Evolutionary conservation across 306 rosid genomes (phyloP).

Genomic region (Cucurbita argyrosperma): DNA sequence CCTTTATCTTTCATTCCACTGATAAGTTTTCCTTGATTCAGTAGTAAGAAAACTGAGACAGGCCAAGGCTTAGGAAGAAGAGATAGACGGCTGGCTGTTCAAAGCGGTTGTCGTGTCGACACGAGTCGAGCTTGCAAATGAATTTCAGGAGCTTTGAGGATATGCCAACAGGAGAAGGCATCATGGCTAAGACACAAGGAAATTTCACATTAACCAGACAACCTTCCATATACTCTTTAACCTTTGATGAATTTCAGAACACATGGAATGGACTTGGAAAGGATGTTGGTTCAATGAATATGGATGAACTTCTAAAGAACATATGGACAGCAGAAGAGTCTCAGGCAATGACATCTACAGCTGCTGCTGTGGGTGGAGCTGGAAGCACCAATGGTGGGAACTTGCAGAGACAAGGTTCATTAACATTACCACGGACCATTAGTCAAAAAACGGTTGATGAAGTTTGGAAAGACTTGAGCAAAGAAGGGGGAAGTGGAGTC

Average conservation of each 20-base stretch:
- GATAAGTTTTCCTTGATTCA: not conserved
- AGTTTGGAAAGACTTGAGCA: constrained; percentile 68
- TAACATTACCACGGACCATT: constrained; percentile 74
- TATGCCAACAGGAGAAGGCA: constrained; percentile 24
- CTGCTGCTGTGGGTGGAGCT: constrained; percentile 14
- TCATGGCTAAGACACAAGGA: constrained; percentile 23
- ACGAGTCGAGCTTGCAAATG: constrained; percentile 41
- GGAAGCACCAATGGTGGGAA: constrained; percentile 20
- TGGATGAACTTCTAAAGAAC: constrained; percentile 89
- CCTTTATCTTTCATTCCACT: not conserved
- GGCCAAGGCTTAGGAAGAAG: not conserved
- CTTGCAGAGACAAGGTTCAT: constrained; percentile 87
- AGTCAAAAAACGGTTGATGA: constrained; percentile 94
- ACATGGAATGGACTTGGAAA: constrained; percentile 61
- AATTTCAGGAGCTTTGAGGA: constrained; percentile 52
- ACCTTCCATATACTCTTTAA: constrained; percentile 62
- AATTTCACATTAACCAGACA: constrained; percentile 38
- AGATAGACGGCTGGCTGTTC: constrained; percentile 15
- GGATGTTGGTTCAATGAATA: constrained; percentile 95
- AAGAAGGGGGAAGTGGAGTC: constrained; percentile 12
- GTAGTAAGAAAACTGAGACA: not conserved
- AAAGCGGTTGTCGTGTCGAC: constrained; percentile 17
- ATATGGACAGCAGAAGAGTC: constrained; percentile 89
- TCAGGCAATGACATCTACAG: constrained; percentile 30
- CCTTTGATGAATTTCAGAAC: constrained; percentile 86